A percentile compares a stretch with the other conserved stretches of the same genome.
Conservation (phyloP, 768 basidiomycete species). For the Wakefieldia striispora region DNA sequence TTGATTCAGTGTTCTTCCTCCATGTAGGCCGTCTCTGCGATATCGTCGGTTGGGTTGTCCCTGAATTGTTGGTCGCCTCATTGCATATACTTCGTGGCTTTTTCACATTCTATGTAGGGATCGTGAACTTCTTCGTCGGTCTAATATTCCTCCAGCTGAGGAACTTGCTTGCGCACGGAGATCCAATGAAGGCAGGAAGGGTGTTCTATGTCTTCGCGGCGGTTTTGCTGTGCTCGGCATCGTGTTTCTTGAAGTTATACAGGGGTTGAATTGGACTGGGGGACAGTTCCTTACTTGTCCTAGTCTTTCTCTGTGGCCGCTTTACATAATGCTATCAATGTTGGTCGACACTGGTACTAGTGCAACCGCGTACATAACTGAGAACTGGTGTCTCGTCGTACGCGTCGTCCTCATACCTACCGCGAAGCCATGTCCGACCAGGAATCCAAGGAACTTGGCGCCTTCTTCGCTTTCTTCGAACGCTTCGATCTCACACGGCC, state of each 20-base stretch:
- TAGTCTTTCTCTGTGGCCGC: background rate
- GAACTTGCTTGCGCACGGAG: slow-evolving; percentile 63
- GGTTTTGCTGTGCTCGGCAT: slow-evolving; percentile 39
- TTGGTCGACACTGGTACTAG: background rate
- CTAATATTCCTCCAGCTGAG: slow-evolving; percentile 83
- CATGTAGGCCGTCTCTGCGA: slow-evolving; percentile 69
- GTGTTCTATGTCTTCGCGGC: slow-evolving; percentile 85
- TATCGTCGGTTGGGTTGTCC: slow-evolving; percentile 74
- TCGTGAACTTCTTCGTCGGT: slow-evolving; percentile 81
- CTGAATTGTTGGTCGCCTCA: slow-evolving; percentile 55
- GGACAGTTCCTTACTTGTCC: background rate
- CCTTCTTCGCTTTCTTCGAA: slow-evolving; percentile 78
- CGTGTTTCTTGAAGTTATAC: slow-evolving; percentile 27
- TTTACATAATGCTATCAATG: slow-evolving; percentile 25
- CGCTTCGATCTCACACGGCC: slow-evolving; percentile 68
- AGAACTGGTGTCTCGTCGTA: slow-evolving; percentile 8
- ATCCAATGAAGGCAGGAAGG: slow-evolving; percentile 67
- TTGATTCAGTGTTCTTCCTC: background rate
- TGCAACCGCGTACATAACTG: background rate
- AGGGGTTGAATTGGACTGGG: slow-evolving; percentile 9
- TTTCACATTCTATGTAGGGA: slow-evolving; percentile 50
- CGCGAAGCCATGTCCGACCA: slow-evolving; percentile 35
- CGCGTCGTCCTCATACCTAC: background rate
- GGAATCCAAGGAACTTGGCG: slow-evolving; percentile 64
- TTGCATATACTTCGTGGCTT: background rate